phyloP scores from a whole-genome alignment of 23 red algal genomes.

The Chondrus crispus region DNA sequence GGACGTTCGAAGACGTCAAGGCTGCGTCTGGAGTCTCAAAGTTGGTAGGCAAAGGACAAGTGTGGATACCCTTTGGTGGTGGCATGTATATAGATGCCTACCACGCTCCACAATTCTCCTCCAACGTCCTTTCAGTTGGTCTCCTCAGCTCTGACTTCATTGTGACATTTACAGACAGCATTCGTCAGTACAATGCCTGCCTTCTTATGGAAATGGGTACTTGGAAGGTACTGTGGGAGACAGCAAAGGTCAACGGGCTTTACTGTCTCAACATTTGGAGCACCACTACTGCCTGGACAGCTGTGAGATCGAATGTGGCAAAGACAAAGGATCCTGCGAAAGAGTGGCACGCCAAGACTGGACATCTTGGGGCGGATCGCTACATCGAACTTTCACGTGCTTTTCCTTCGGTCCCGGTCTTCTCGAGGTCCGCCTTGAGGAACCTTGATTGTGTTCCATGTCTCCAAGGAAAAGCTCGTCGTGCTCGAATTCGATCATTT shows the following conservation, averaged over 20 bases:
- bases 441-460: background rate
- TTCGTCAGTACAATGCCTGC: background rate
- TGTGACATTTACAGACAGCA: background rate
- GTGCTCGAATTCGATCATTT: background rate
- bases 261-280: background rate
- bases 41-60: slow-evolving; percentile 17
- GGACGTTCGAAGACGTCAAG: background rate
- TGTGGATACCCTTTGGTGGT: background rate
- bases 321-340: background rate
- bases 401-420: background rate
- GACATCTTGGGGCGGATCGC: background rate
- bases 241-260: background rate
- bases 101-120: background rate
- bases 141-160: background rate
- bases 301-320: background rate
- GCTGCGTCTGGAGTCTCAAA: background rate
- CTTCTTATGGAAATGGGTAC: background rate
- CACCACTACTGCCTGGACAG: background rate
- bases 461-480: background rate
- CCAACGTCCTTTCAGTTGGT: slow-evolving; percentile 16
- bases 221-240: background rate
- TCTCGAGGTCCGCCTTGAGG: background rate
- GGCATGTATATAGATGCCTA: background rate
- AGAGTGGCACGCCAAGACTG: background rate
- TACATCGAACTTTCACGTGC: background rate